These are phyloP conservation scores for Linum usitatissimum DNA, from an alignment of 345 rosid genomes.

Conservation along the genomic window DNA sequence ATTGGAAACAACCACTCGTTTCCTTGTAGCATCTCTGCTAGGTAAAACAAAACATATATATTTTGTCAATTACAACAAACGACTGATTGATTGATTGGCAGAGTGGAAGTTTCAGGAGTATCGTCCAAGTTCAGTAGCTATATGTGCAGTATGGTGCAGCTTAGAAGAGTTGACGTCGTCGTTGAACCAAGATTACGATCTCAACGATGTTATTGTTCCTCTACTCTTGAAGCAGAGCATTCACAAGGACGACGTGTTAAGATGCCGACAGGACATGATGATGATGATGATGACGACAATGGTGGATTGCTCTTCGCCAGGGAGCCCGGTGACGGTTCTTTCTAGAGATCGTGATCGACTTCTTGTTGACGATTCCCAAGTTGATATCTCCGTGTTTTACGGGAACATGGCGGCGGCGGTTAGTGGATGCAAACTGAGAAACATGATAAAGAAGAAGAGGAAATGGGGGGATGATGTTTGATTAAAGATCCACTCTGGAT, in stretches of 20 bases:
- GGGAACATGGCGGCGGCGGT: slow-evolving; percentile 10
- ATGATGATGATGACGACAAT: neutral
- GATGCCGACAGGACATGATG: slow-evolving; percentile 31
- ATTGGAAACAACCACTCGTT: slow-evolving; percentile 25
- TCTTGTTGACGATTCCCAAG: slow-evolving; percentile 17
- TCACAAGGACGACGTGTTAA: slow-evolving; percentile 28
- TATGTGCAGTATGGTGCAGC: slow-evolving; percentile 33
- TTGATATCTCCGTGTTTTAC: slow-evolving; percentile 29
- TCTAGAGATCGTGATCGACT: slow-evolving; percentile 14
- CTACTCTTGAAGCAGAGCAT: slow-evolving; percentile 15
- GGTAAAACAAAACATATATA: slow-evolving; percentile 21
- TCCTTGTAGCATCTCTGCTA: slow-evolving; percentile 32
- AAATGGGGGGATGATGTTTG: slow-evolving; percentile 13
- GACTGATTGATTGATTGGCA: slow-evolving; percentile 13
- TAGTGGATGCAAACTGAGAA: slow-evolving; percentile 7
- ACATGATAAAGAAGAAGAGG: slow-evolving; percentile 24
- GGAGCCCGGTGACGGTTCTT: slow-evolving; percentile 53
- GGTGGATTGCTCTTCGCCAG: slow-evolving; percentile 21
- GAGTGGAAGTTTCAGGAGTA: slow-evolving; percentile 36
- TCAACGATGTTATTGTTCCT: slow-evolving; percentile 12
- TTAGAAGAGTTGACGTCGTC: slow-evolving; percentile 25
- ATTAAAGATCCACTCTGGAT: neutral
- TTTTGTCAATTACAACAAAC: too few relatives aligned
- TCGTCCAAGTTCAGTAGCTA: slow-evolving; percentile 45
- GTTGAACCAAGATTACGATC: slow-evolving; percentile 12